These are phyloP conservation scores for Asterella californica DNA, from an alignment of 225 moss, liverwort and hornwort species.

Conservation along the genomic window DNA sequence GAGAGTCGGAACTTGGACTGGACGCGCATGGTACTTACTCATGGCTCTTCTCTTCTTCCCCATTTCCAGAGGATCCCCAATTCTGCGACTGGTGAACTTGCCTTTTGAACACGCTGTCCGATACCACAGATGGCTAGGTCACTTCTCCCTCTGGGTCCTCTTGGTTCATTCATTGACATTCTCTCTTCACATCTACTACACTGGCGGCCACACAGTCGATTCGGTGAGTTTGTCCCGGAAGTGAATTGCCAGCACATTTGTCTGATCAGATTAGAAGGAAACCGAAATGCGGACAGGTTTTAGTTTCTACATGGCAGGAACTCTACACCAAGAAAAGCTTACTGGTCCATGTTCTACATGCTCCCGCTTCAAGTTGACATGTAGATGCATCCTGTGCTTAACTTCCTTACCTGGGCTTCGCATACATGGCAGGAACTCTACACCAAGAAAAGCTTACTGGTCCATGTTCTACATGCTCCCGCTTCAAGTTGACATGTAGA, in stretches of 20 bases:
- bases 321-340: background rate
- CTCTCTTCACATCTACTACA: conserved; percentile 62
- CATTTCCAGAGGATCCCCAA: conserved; percentile 52
- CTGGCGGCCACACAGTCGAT: conserved; percentile 22
- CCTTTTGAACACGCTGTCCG: conserved; percentile 55
- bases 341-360: no score
- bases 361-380: background rate
- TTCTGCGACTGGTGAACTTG: conserved; percentile 53
- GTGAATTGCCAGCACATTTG: background rate
- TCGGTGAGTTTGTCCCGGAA: conserved; percentile 21
- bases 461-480: no score
- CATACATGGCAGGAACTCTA: no score
- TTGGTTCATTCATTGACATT: conserved; percentile 52
- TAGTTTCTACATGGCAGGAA: no score
- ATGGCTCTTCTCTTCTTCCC: conserved; percentile 64
- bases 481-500: background rate
- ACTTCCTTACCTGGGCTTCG: background rate
- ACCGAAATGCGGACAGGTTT: no score
- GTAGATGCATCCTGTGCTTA: background rate
- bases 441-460: background rate
- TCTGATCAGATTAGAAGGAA: no score
- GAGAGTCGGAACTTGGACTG: conserved; percentile 58
- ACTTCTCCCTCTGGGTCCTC: conserved; percentile 57
- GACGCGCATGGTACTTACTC: conserved; percentile 49
- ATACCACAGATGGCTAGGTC: conserved; percentile 61